Percentiles rank a stretch among this genome's conserved stretches.
phyloP scores from a whole-genome alignment of 352 stramenopile genomes.

The Phytophthora sp. region DNA sequence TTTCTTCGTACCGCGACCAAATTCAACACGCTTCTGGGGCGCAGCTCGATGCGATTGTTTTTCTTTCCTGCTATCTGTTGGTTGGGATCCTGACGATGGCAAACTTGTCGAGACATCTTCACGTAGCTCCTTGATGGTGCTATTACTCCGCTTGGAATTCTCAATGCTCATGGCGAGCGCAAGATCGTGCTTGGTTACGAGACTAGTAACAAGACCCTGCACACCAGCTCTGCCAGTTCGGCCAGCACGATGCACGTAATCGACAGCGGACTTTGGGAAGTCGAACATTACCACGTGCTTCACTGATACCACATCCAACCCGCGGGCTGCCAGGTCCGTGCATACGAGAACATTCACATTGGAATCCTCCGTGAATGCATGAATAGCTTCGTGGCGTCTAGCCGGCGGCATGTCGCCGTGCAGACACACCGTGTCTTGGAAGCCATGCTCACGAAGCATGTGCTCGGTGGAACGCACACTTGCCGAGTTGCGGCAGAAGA shows the following conservation, averaged over 20 bases:
- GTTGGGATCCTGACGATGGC: constrained; percentile 2
- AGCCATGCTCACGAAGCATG: constrained; percentile 82
- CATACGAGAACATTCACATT: constrained; percentile 88
- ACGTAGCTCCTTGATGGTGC: constrained; percentile 62
- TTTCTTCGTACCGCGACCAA: constrained; percentile 61
- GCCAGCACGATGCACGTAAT: constrained; percentile 93
- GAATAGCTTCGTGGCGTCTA: constrained; percentile 60
- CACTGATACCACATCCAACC: constrained; percentile 91
- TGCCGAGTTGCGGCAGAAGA: constrained; percentile 80
- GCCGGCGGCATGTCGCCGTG: constrained; percentile 77
- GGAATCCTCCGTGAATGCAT: constrained; percentile 53
- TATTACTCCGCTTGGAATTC: constrained; percentile 65
- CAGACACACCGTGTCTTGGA: constrained; percentile 61
- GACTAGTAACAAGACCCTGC: constrained; percentile 68
- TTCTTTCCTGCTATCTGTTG: constrained; percentile 19
- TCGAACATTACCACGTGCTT: constrained; percentile 94
- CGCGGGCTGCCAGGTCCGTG: constrained; percentile 93
- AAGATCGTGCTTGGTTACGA: constrained; percentile 80
- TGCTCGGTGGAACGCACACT: constrained; percentile 83
- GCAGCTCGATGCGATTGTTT: constrained; percentile 12
- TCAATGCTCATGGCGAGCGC: constrained; percentile 66
- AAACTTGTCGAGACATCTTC: constrained; percentile 10
- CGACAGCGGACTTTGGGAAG: constrained; percentile 92
- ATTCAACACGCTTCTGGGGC: constrained; percentile 23
- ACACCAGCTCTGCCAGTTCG: constrained; percentile 70